Base-by-base conservation (phyloP, 768 basidiomycete genomes). In the Gymnopilus junonius region DNA sequence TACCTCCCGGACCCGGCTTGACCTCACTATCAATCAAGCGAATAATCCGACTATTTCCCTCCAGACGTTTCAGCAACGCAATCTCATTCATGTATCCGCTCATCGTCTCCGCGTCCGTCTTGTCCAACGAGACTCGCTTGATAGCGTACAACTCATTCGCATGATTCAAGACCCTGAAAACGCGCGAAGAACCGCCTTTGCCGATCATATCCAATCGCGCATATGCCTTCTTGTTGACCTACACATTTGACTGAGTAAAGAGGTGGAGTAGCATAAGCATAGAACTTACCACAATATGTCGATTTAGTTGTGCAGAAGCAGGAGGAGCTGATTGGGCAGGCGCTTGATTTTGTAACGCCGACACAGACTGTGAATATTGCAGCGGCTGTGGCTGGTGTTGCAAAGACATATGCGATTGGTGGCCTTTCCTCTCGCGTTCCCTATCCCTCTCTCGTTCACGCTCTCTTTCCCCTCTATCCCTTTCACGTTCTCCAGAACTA, bases 81-180 rank as follows among this genome's bases (percentile, higher is more conserved):
- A 99, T 98, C 81, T 99, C 97, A 74, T 98, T 98, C 86, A 94
- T 92, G 76, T 97, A 99, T 14, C 94, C 91, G 63, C 83, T 87
- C 79, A 97, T 90, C 20, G 94, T 93, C 65, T 97, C 95, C 2
- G 87, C 75, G 67, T 99, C 97, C 6, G 91, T 91, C 72, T 90
- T 90, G 74, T 97, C 94, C 21, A 99, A 81, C 15, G 92, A 87
- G 37, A 99, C 96, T 58, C 92, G 89, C 75, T 99, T 99, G 73
- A 99, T 85, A 10, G 97, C 97, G 70, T 86, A 94, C 35, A 99
- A 82, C 70, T 92, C 89, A 65, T 81, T 92, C 48, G 84, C 79
- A 40, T 84, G 79, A 71, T 87, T 92, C 72, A 98, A 82, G 8
- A 97, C 95, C 23, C 94, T 91, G 74, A 90, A 99, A 40, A 99